Evolutionary conservation across 129 eudicot genomes (phyloP).

Genomic region (Chrysanthemum seticuspe): DNA sequence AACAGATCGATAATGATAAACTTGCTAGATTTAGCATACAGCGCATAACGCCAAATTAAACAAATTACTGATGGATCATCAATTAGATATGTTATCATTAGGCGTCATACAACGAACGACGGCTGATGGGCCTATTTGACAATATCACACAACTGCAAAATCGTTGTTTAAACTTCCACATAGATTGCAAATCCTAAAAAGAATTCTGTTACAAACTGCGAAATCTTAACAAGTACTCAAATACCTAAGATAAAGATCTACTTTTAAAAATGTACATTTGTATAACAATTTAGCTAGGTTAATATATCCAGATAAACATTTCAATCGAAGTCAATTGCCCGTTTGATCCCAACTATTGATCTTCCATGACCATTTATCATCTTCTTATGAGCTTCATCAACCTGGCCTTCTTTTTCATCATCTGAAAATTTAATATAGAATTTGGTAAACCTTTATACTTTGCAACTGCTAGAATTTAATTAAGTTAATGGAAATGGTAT

Average conservation of each 20-base stretch:
- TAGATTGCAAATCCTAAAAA: not conserved
- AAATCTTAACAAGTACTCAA: not conserved
- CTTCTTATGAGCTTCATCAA: conserved; percentile 32
- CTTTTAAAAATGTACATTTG: conserved; percentile 13
- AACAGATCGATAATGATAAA: too few relatives aligned
- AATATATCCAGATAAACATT: conserved; percentile 31
- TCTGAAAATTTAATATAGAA: conserved; percentile 32
- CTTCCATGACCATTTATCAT: conserved; percentile 32
- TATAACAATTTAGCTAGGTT: conserved; percentile 13
- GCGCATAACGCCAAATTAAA: too few relatives aligned
- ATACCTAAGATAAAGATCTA: conserved; percentile 8
- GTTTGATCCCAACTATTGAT: conserved; percentile 56
- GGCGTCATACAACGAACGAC: not conserved
- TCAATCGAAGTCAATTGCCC: conserved; percentile 41
- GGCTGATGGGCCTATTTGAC: not conserved
- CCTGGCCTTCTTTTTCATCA: conserved; percentile 52
- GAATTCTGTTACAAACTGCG: conserved; percentile 6
- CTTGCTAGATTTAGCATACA: too few relatives aligned
- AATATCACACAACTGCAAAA: not conserved
- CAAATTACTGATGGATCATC: too few relatives aligned
- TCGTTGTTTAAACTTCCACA: not conserved
- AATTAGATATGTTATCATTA: not conserved
- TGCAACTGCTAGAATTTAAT: not conserved
- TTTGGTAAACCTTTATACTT: not conserved
- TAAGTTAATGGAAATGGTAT: not conserved